A percentile compares a stretch with the other conserved stretches of the same genome.
These are phyloP conservation scores for Fusarium sp. DNA, from an alignment of 2,329 filamentous ascomycete genomes.

Conservation along the genomic window DNA sequence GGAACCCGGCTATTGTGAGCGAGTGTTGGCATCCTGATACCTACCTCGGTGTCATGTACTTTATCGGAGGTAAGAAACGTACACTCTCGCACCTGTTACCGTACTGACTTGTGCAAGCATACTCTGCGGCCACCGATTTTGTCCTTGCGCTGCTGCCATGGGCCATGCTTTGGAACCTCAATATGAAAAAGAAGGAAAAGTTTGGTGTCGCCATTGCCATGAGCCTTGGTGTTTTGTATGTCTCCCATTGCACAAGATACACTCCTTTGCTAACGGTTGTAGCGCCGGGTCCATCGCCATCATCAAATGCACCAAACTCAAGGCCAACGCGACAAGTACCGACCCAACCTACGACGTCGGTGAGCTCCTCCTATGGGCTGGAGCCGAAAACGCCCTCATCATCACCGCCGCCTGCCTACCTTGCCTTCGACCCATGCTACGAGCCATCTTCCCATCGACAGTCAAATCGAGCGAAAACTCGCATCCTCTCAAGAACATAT, in stretches of 20 bases:
- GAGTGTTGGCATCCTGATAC: conserved; percentile 29
- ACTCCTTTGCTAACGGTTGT: background rate
- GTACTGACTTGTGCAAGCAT: conserved; percentile 1
- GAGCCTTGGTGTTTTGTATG: conserved; percentile 33
- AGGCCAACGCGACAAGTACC: conserved; percentile 27
- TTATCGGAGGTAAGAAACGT: conserved; percentile 16
- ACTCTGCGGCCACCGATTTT: conserved; percentile 33
- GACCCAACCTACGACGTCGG: conserved; percentile 34
- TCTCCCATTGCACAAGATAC: no score
- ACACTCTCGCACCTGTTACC: fast-evolving
- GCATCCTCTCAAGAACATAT: conserved; percentile 19
- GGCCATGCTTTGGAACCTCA: conserved; percentile 35
- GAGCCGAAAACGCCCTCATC: conserved; percentile 32
- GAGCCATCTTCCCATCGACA: conserved; percentile 24
- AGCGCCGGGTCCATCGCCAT: conserved; percentile 31
- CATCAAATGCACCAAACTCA: conserved; percentile 33
- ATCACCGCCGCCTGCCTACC: conserved; percentile 30
- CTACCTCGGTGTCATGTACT: conserved; percentile 29
- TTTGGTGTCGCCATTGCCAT: conserved; percentile 31
- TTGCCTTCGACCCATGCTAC: conserved; percentile 22
- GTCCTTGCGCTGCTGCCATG: conserved; percentile 26
- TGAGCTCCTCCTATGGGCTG: conserved; percentile 25
- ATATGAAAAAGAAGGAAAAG: conserved; percentile 38
- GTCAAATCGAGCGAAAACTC: conserved; percentile 31
- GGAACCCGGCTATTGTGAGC: conserved; percentile 32